phyloP scores from a whole-genome alignment of 768 basidiomycete species.

The Phaffia tasmanica region DNA sequence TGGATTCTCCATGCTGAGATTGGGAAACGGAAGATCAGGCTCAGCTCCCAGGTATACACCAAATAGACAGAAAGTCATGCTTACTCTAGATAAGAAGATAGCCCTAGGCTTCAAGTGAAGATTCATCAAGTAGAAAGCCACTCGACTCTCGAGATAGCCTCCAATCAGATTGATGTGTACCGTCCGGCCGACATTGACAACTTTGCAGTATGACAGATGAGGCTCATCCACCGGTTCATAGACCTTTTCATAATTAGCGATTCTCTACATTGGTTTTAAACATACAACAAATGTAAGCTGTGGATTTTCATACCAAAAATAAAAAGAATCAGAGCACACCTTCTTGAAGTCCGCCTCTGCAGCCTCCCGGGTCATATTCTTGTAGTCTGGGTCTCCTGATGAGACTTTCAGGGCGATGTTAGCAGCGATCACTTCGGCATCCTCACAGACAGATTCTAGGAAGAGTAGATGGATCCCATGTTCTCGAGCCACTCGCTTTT shows the following conservation, averaged over 20 bases:
- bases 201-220: slow-evolving; percentile 76
- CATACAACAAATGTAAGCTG: too few species aligned
- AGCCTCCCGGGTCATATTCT: slow-evolving; percentile 67
- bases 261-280: slow-evolving; percentile 43
- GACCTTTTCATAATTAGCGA: slow-evolving; percentile 83
- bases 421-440: slow-evolving; percentile 84
- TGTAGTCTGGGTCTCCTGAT: slow-evolving; percentile 96
- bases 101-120: slow-evolving; percentile 89
- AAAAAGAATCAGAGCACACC: too few species aligned
- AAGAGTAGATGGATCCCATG: slow-evolving; percentile 80
- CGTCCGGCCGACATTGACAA: slow-evolving; percentile 83
- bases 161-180: slow-evolving; percentile 66
- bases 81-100: slow-evolving; percentile 88
- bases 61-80: slow-evolving; percentile 31
- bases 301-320: too few species aligned
- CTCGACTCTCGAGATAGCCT: slow-evolving; percentile 90
- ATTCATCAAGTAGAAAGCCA: slow-evolving; percentile 98
- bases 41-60: background rate
- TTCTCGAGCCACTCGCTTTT: slow-evolving; percentile 70
- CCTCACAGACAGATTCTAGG: slow-evolving; percentile 87
- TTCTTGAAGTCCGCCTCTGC: slow-evolving; percentile 82
- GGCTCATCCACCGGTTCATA: slow-evolving; percentile 88
- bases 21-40: background rate
- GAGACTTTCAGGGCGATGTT: slow-evolving; percentile 93
- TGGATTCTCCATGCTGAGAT: slow-evolving; percentile 86